A percentile compares a stretch with the other conserved stretches of the same genome.
Evolutionary conservation across 2,329 filamentous ascomycete species (phyloP).

Genomic region (Paraconiothyrium sp.): DNA sequence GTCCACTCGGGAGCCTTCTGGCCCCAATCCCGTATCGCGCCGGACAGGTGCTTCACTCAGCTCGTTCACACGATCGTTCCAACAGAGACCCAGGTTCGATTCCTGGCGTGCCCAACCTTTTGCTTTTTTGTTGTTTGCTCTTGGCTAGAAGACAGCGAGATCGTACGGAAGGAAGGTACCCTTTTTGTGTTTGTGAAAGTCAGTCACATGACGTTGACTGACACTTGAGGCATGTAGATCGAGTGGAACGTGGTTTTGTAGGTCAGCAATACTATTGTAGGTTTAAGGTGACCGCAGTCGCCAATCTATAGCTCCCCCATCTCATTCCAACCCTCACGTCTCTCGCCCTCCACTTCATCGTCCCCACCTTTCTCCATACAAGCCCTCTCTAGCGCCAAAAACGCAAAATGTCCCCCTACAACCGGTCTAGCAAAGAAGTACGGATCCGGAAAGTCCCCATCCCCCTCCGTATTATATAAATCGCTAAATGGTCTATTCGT

Average conservation of each 20-base stretch:
- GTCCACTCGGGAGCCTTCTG: too few relatives aligned
- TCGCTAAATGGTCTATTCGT: conserved; percentile 82
- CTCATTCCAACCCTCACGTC: background rate
- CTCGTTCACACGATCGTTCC: background rate
- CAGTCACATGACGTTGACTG: too few relatives aligned
- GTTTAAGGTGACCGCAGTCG: background rate
- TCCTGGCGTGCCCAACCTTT: background rate
- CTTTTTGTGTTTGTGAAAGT: too few relatives aligned
- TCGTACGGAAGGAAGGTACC: too few relatives aligned
- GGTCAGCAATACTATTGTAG: too few relatives aligned
- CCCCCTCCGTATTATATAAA: conserved; percentile 81
- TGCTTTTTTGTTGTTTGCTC: background rate
- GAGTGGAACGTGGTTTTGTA: too few relatives aligned
- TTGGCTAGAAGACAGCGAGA: background rate
- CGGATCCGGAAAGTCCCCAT: conserved; percentile 77
- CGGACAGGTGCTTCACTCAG: background rate
- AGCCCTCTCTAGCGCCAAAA: conserved; percentile 80
- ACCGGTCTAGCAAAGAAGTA: conserved; percentile 85
- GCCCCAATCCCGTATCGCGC: too few relatives aligned
- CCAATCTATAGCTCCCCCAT: background rate
- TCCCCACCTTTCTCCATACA: conserved; percentile 55
- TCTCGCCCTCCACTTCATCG: background rate
- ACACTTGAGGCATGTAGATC: too few relatives aligned
- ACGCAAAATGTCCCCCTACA: conserved; percentile 85
- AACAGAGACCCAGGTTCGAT: background rate